Evolutionary conservation across 2,329 filamentous ascomycete species (phyloP).

Genomic region (Aureobasidium subglaciale): DNA sequence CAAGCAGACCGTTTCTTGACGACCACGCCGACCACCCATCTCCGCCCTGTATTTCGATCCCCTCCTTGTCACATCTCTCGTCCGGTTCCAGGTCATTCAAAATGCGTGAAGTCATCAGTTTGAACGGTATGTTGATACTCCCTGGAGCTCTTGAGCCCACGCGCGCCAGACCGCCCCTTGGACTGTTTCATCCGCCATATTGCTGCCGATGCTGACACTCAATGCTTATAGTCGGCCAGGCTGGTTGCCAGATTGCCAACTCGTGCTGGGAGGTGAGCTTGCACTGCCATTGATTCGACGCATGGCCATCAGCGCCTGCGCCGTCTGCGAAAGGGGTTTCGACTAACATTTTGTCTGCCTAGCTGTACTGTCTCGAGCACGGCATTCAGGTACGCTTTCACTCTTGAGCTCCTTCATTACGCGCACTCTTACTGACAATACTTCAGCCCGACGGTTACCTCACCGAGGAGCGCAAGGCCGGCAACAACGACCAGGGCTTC

Average conservation of each 20-base stretch:
- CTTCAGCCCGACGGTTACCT: slow-evolving; percentile 94
- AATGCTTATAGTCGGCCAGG: slow-evolving; percentile 81
- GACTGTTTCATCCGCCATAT: slow-evolving; percentile 11
- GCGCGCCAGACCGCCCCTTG: slow-evolving; percentile 37
- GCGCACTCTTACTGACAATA: slow-evolving; percentile 19
- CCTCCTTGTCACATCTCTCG: slow-evolving; percentile 11
- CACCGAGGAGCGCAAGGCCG: slow-evolving; percentile 93
- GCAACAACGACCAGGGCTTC: slow-evolving; percentile 92
- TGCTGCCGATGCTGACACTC: slow-evolving; percentile 42
- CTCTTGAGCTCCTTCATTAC: neutral
- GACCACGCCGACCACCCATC: slow-evolving; percentile 13
- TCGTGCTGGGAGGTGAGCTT: slow-evolving; percentile 98
- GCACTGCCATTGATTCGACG: slow-evolving; percentile 13
- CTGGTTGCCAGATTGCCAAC: slow-evolving; percentile 99
- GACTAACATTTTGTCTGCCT: slow-evolving; percentile 23
- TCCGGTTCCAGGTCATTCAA: slow-evolving; percentile 36
- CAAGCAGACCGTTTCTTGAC: slow-evolving; percentile 18
- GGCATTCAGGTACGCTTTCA: slow-evolving; percentile 78
- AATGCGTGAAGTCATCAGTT: slow-evolving; percentile 99
- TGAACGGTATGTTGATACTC: slow-evolving; percentile 67
- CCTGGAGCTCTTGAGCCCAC: slow-evolving; percentile 22
- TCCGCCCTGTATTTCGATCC: slow-evolving; percentile 4
- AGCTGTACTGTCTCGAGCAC: slow-evolving; percentile 99
- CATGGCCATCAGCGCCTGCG: neutral
- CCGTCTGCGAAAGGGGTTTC: slow-evolving; percentile 1